Base-by-base conservation (phyloP, 345 rosid species). In the Linum usitatissimum region DNA sequence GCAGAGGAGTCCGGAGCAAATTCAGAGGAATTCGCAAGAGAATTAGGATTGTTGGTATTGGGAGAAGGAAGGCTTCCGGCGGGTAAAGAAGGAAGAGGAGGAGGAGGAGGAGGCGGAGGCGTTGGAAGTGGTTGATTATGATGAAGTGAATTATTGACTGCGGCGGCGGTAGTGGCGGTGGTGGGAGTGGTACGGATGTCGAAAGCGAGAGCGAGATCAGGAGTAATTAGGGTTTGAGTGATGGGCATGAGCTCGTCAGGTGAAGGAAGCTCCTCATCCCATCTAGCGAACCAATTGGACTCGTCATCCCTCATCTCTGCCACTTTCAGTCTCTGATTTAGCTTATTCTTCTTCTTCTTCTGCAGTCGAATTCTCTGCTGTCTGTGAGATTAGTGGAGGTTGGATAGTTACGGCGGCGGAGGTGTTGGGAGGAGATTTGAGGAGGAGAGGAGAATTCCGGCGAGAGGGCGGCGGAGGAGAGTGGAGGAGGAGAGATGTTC, bases 151-250 rank as follows among this genome's bases (percentile, higher is more conserved):
- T 45, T 45, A 15, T 15, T 45, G 51, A 13, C 15, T 4, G 51
- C 51, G 14, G 51, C 60, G 31, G 61, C 3, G 30, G 60, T 5
- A 19, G 19, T 17, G 36, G 7, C 57, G 23, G 51, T 45, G 81
- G 15, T 45, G 81, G 51, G 80, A 80, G 62, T 79, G 58, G 28
- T 23, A 23, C 77, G 74, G 66, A 92, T 87, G 59, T 92, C 91
- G 67, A 92, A 92, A 63, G 97, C 96, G 10, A 89, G 70, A 28
- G 98, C 98, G 57, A 92, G 98, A 86, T 89, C 86, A 69, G 88
- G 93, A 36, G 96, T 81, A 55, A 92, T 92, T 73, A 92, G 88
- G 75, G 98, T 74, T 74, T 93, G 97, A 20, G 91, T 81, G 17
- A 93, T 71, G 6, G 99, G 96, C 72, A 81, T 93, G 12, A 93